Conservation (phyloP, 2,329 filamentous ascomycete species). For the Aspergillus bombycis region DNA sequence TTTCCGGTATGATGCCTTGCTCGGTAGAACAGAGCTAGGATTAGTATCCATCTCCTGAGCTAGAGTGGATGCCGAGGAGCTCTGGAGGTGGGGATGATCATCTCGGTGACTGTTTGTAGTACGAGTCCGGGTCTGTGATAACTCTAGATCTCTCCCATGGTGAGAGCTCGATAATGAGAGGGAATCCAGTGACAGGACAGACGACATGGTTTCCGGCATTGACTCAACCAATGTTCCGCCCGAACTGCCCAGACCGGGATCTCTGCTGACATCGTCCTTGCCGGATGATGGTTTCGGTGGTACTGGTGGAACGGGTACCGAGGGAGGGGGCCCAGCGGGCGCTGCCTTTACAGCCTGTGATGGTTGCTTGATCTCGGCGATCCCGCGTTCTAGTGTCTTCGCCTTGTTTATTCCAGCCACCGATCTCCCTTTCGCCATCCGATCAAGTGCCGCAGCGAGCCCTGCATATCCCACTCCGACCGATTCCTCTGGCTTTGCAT, state of each 20-base stretch:
- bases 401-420: conserved; percentile 32
- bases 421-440: conserved; percentile 39
- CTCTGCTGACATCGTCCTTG: conserved; percentile 14
- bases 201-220: conserved; percentile 28
- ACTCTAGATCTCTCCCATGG: neutral
- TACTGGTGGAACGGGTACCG: conserved; percentile 22
- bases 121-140: neutral
- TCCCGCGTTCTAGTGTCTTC: conserved; percentile 23
- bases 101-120: neutral
- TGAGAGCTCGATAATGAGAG: conserved; percentile 19
- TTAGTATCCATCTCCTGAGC: neutral
- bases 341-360: neutral
- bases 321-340: conserved; percentile 8
- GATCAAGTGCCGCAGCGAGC: conserved; percentile 65
- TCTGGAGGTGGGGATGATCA: neutral
- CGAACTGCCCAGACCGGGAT: neutral
- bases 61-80: conserved; percentile 6
- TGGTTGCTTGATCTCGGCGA: conserved; percentile 7
- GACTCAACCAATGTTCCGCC: conserved; percentile 23
- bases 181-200: conserved; percentile 31
- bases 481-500: conserved; percentile 60
- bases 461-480: conserved; percentile 70
- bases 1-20: neutral
- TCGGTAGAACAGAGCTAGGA: neutral
- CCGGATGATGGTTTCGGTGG: conserved; percentile 30